Base-by-base conservation (phyloP, 495 filamentous ascomycete species). In the Oleoguttula mirabilis region DNA sequence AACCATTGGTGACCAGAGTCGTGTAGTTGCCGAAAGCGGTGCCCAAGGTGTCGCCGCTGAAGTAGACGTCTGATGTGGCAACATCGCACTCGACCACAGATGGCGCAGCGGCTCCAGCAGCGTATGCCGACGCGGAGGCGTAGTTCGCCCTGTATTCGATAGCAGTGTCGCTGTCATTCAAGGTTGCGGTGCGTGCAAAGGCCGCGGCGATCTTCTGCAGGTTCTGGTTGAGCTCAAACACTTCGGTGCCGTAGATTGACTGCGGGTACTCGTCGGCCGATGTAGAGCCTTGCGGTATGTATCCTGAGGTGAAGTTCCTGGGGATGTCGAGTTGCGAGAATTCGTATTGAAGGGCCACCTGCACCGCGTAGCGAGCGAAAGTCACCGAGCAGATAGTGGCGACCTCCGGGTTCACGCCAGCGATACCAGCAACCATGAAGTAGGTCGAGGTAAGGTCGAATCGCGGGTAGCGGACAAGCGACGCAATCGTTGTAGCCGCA, bases 281-380 rank as follows among this genome's bases (percentile, higher is more conserved):
- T 5, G 58, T 47, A 2, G 70, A 58, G 4, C 80, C 80, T 51
- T 73, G 72, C 0, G 77, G 67, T 17, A 84, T 60, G 50, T 85
- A 86, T 12, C 77, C 76, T 0, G 79, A 80, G 2, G 71, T 66
- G 47, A 69, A 82, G 59, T 77, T 77, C 10, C 45, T 52, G 3
- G 78, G 73, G 30, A 82, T 78, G 58, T 84, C 78, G 10, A 81
- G 74, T 3, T 70, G 66, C 51, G 84, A 79, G 39, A 86, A 72
- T 55, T 84, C 80, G 47, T 83, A 81, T 57, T 85, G 80, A 37
- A 84, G 60, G 0, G 74, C 81, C 1, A 83, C 79, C 45, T 84
- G 81, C 14, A 84, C 66, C 2, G 77, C 73, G 48, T 74, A 87
- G 4, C 70, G 69, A 15, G 76, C 70, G 55, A 87, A 79, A 1